A percentile compares a stretch with the other conserved stretches of the same genome.
phyloP scores from a whole-genome alignment of 305 asterid species.

The Andrographis paniculata region DNA sequence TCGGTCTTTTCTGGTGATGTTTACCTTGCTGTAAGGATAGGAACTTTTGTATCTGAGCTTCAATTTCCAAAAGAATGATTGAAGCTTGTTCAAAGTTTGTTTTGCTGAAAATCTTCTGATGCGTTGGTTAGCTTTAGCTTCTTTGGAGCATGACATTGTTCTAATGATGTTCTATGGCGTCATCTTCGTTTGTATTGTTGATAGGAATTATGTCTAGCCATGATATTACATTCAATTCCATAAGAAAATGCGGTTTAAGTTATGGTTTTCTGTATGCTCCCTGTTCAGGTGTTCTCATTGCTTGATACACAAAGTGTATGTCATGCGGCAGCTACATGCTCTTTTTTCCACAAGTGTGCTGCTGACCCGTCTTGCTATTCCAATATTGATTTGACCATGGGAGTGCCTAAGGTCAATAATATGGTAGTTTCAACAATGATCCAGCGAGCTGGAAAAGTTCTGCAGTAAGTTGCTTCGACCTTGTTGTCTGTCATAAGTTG shows the following conservation, averaged over 20 bases:
- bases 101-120: conserved; percentile 5
- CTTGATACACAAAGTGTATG: conserved; percentile 72
- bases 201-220: too few species aligned
- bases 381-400: conserved; percentile 53
- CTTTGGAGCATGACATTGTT: background rate
- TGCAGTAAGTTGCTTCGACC: conserved; percentile 34
- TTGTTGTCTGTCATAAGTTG: conserved; percentile 1
- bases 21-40: conserved; percentile 10
- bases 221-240: too few species aligned
- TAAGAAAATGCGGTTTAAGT: background rate
- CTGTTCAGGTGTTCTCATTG: conserved; percentile 59
- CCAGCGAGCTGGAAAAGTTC: conserved; percentile 72
- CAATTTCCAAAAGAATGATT: conserved; percentile 8
- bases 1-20: conserved; percentile 9
- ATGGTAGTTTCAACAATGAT: conserved; percentile 64
- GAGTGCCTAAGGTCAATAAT: conserved; percentile 57
- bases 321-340: conserved; percentile 66
- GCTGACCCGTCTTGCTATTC: conserved; percentile 73
- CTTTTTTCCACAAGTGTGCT: conserved; percentile 74
- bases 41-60: conserved; percentile 1
- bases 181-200: too few species aligned
- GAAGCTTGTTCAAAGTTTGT: conserved; percentile 4
- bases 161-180: background rate
- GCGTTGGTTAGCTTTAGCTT: too few species aligned
- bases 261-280: conserved; percentile 5